Conservation (phyloP, 23 red algal genomes). For the Gracilaria domingensis region DNA sequence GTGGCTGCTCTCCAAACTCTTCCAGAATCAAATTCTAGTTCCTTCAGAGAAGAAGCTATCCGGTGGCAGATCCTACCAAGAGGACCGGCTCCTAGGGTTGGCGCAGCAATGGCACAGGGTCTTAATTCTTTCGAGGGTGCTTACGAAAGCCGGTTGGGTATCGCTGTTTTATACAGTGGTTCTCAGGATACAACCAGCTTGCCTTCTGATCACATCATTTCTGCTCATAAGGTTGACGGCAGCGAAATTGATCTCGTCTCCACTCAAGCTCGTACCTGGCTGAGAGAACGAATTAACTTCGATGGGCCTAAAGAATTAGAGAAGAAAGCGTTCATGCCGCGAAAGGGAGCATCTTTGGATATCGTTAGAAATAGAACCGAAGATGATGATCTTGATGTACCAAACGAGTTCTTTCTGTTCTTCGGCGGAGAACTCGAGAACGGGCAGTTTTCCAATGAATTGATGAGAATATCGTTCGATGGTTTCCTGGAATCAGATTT, state of each 20-base stretch:
- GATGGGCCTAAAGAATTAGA: slow-evolving; percentile 5
- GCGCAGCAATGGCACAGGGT: slow-evolving; percentile 62
- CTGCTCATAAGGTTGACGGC: slow-evolving; percentile 26
- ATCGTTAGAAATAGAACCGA: slow-evolving; percentile 48
- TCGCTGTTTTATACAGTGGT: slow-evolving; percentile 63
- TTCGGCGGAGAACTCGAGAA: slow-evolving; percentile 66
- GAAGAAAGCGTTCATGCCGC: slow-evolving; percentile 8
- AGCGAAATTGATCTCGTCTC: slow-evolving; percentile 60
- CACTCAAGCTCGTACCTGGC: slow-evolving; percentile 30
- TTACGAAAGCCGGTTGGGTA: slow-evolving; percentile 47
- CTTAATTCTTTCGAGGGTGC: slow-evolving; percentile 56
- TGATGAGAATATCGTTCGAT: slow-evolving; percentile 52
- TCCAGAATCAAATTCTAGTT: neutral
- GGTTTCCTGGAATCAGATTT: slow-evolving; percentile 39
- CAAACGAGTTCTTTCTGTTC: slow-evolving; percentile 54
- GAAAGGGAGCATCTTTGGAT: slow-evolving; percentile 51
- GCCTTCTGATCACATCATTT: slow-evolving; percentile 24
- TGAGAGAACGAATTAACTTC: slow-evolving; percentile 33
- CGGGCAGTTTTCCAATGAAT: slow-evolving; percentile 45
- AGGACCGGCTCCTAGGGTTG: slow-evolving; percentile 42
- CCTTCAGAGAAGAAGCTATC: slow-evolving; percentile 6
- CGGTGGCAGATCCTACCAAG: slow-evolving; percentile 35
- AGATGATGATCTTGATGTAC: slow-evolving; percentile 34
- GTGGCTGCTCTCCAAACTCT: neutral
- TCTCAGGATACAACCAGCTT: slow-evolving; percentile 12